phyloP scores from a whole-genome alignment of 192 early-diverging fungal genomes.

The Dissophora ornata region DNA sequence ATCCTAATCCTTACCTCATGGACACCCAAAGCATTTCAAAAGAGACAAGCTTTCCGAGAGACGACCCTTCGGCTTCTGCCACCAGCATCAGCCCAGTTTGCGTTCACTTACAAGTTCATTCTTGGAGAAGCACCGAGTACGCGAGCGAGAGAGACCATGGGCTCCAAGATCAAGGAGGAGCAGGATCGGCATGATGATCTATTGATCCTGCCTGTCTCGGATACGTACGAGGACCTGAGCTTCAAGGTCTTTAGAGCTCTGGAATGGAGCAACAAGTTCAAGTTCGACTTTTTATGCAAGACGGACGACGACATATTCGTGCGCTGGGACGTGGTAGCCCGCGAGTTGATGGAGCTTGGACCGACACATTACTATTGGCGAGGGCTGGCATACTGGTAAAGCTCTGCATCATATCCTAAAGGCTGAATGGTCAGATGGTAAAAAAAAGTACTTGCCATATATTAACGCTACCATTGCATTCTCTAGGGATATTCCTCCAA shows the following conservation, averaged over 20 bases:
- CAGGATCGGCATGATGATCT: slow-evolving; percentile 60
- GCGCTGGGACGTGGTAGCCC: slow-evolving; percentile 63
- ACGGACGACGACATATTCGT: slow-evolving; percentile 73
- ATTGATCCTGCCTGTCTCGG: slow-evolving; percentile 64
- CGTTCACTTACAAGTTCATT: slow-evolving; percentile 65
- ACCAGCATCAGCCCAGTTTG: slow-evolving; percentile 45
- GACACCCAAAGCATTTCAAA: slow-evolving; percentile 62
- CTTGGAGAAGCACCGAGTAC: slow-evolving; percentile 61
- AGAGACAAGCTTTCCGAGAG: slow-evolving; percentile 61
- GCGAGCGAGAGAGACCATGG: slow-evolving; percentile 55
- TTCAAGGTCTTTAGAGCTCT: slow-evolving; percentile 66
- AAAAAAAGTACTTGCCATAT: no score
- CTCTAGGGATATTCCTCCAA: slow-evolving; percentile 68
- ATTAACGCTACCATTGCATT: not conserved
- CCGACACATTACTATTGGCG: slow-evolving; percentile 65
- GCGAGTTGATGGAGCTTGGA: slow-evolving; percentile 59
- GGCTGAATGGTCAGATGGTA: no score
- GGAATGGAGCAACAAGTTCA: slow-evolving; percentile 64
- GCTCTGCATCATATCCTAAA: no score
- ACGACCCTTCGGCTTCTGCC: slow-evolving; percentile 62
- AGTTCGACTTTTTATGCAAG: slow-evolving; percentile 68
- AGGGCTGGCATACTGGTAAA: slow-evolving; percentile 68
- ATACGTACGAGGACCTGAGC: slow-evolving; percentile 65
- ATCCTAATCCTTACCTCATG: slow-evolving; percentile 67
- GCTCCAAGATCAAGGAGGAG: slow-evolving; percentile 58